Base-by-base conservation (phyloP, 2,329 filamentous ascomycete species). In the Mycocentrospora acerina region DNA sequence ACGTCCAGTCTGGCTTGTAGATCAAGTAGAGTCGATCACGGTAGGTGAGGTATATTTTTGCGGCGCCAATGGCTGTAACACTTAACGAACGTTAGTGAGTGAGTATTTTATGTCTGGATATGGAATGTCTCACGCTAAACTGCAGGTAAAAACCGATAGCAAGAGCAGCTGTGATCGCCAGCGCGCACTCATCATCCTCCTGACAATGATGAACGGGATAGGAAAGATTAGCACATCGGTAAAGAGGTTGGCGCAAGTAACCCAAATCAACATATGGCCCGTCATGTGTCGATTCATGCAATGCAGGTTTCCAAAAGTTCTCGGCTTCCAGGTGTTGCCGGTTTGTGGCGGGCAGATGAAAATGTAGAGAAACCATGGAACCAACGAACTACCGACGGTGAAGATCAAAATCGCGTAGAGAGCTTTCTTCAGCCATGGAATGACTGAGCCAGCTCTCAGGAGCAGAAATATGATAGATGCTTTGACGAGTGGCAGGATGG, bases 401-500 rank as follows among this genome's bases (percentile, higher is more conserved):
- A 70, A 62, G 38, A 60, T 22, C 25, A 70, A 53, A 18, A 69
- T 62, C 36, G 44, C 62, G 32, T 70, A 67, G 8, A 70, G 59
- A 17, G 54, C 57, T 29, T 60, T 61, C 43, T 64, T 67, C 24
- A 70, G 43, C 55, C 59, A 66, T 34, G 61, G 53, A 29, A 70
- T 66, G 26, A 70, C 58, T 7, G 65, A 67, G 35, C 66, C 64
- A 25, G 64, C 64, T 42, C 65, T 53, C 3, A 69, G 57, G 24
- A 70, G 64, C 16, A 70, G 62, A 8, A 68, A 45, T 12, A 69
- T 66, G 35, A 69, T 66, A 1, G 66, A 67, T 1, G 63, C 60
- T 55, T 70, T 70, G 36, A 69, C 67, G n/a, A 69, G 54, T 1
- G 67, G 67, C 17, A 70, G 40, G 32, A 70, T 70, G 4, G 64